Percentiles rank a stretch among this genome's conserved stretches.
phyloP scores from a whole-genome alignment of 306 rosid genomes.

The Cucumis sativus region Cucumber_9930_V3 NC_026657.2:9971501-9972000 shows the following conservation, averaged over 20 bases:
- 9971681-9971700: constrained; percentile 55
- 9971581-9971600: constrained; percentile 59
- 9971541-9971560: constrained; percentile 49
- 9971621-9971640: constrained; percentile 74
- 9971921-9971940: background rate
- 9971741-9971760: constrained; percentile 78
- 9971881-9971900: constrained; percentile 20
- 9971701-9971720: constrained; percentile 80
- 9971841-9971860: constrained; percentile 91
- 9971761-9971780: constrained; percentile 72
- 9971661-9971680: constrained; percentile 49
- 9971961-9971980: background rate
- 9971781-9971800: constrained; percentile 76
- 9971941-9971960: background rate
- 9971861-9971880: constrained; percentile 51
- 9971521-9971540: constrained; percentile 67
- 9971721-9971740: constrained; percentile 76
- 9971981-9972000: background rate
- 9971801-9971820: constrained; percentile 64
- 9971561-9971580: constrained; percentile 60
- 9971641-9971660: constrained; percentile 82
- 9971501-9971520: constrained; percentile 23
- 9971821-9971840: constrained; percentile 67
- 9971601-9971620: constrained; percentile 79
- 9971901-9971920: background rate